A percentile compares a stretch with the other conserved stretches of the same genome.
Conservation (phyloP, 2,329 filamentous ascomycete species). For the Monilinia fructigena region DNA sequence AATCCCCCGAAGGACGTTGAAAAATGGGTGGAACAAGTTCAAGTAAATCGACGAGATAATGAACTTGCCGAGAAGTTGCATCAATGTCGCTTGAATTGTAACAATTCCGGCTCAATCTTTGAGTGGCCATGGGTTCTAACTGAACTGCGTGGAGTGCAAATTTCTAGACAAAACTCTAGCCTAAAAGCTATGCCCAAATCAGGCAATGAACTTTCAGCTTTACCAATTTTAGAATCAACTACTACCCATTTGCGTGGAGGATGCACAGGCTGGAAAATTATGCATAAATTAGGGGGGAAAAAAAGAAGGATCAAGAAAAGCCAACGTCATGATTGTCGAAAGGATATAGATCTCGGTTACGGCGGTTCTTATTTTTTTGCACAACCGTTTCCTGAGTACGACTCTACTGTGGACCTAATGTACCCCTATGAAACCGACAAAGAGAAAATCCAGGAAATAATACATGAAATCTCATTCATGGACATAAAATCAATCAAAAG, state of each 20-base stretch:
- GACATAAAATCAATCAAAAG: neutral
- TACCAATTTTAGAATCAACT: neutral
- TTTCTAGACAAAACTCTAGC: neutral
- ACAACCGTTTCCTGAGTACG: slow-evolving; percentile 8
- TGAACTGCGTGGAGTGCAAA: neutral
- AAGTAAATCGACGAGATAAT: neutral
- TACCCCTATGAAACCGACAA: neutral
- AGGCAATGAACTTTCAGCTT: neutral
- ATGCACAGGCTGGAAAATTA: too few species aligned
- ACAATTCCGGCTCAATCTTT: neutral
- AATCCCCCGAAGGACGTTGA: neutral
- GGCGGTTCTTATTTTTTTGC: neutral
- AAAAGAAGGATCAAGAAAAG: neutral
- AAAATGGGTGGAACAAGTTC: neutral
- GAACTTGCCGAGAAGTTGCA: neutral
- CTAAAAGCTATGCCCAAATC: neutral
- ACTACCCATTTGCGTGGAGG: slow-evolving; percentile 1
- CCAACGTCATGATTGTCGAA: neutral
- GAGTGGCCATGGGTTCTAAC: slow-evolving; percentile 13
- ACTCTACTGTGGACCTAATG: neutral
- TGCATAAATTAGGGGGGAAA: too few species aligned
- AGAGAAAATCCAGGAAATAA: neutral
- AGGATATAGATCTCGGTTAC: slow-evolving; percentile 9
- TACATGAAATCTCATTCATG: neutral
- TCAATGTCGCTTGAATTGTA: neutral